Evolutionary conservation across 225 moss, liverwort and hornwort genomes (phyloP).

Genomic region (Marchantia polymorpha): DNA sequence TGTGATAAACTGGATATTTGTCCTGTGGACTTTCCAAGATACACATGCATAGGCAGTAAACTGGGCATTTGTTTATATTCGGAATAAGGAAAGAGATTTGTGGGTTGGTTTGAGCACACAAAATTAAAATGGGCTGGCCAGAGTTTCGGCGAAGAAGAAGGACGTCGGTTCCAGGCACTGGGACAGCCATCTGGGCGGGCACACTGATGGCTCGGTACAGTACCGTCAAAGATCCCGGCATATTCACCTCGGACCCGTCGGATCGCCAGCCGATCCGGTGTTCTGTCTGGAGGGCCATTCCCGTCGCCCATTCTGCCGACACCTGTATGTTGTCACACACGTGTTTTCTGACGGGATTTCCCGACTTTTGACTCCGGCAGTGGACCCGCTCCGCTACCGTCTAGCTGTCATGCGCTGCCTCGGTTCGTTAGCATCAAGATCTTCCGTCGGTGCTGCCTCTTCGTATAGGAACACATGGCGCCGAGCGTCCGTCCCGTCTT

Average conservation of each 20-base stretch:
- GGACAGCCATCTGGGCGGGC: not conserved
- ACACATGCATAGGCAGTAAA: too few species aligned
- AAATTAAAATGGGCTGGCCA: not conserved
- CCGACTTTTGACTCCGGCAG: not conserved
- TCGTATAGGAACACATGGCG: not conserved
- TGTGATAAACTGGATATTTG: too few species aligned
- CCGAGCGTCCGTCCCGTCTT: too few species aligned
- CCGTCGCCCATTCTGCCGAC: constrained; percentile 3
- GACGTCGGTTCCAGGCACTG: not conserved
- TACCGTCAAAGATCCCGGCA: constrained; percentile 1
- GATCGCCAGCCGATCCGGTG: constrained; percentile 2
- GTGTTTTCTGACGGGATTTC: constrained; percentile 7
- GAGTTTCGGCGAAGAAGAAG: not conserved
- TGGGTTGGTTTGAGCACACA: too few species aligned
- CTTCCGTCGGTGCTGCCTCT: not conserved
- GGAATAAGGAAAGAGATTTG: too few species aligned
- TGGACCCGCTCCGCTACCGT: constrained; percentile 1
- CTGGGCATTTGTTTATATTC: too few species aligned
- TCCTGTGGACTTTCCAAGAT: too few species aligned
- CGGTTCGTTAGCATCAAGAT: not conserved
- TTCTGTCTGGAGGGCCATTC: constrained; percentile 1
- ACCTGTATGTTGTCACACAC: not conserved
- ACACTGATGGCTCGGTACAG: not conserved
- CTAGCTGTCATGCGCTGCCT: constrained; percentile 15
- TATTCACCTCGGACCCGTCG: not conserved